Evolutionary conservation across 805 yeast genomes (phyloP).

Genomic region (Saturnispora besseyi): DNA sequence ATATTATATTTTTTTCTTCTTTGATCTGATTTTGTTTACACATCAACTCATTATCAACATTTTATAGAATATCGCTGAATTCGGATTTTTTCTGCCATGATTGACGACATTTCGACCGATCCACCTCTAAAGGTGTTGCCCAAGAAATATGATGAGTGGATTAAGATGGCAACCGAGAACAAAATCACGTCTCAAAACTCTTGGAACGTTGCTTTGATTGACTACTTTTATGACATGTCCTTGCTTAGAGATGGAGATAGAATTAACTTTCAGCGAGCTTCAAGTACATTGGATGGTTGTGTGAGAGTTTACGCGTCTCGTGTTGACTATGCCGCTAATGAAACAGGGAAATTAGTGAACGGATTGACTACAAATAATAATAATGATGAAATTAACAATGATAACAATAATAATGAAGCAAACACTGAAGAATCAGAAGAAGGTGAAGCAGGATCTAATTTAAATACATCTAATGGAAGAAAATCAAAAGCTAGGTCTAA

Average conservation of each 20-base stretch:
- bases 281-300: constrained; percentile 90
- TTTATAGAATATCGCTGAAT: neutral
- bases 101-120: neutral
- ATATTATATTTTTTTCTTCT: neutral
- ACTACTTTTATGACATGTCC: constrained; percentile 79
- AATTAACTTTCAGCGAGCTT: constrained; percentile 84
- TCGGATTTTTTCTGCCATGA: neutral
- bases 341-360: constrained; percentile 67
- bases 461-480: constrained; percentile 15
- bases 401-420: constrained; percentile 17
- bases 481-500: constrained; percentile 11
- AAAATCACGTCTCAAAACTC: constrained; percentile 78
- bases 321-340: constrained; percentile 85
- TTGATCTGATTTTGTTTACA: neutral
- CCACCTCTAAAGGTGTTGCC: constrained; percentile 13
- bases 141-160: constrained; percentile 70
- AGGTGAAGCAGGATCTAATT: constrained; percentile 16
- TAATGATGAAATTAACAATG: constrained; percentile 9
- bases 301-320: constrained; percentile 86
- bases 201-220: constrained; percentile 88
- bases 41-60: neutral
- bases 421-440: constrained; percentile 14
- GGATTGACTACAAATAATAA: constrained; percentile 24
- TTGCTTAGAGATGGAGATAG: constrained; percentile 66
- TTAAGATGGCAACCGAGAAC: constrained; percentile 72